phyloP scores from a whole-genome alignment of 805 yeast genomes.

The Myxozyma sirexii region DNA sequence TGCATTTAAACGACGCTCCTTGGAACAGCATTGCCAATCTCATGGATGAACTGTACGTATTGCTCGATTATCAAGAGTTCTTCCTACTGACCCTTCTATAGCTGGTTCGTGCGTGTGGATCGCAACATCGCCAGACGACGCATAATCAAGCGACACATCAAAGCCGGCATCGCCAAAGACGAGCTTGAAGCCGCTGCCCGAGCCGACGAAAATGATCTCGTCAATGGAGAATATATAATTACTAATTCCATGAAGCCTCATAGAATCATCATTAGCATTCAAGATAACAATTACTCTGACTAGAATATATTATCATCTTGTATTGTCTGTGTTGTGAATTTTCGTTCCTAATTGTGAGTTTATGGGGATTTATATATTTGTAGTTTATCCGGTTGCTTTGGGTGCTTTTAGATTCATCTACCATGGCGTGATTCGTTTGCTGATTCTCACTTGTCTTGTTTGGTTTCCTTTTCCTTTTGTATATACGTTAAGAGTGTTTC shows the following conservation, averaged over 20 bases:
- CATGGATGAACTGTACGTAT: slow-evolving; percentile 42
- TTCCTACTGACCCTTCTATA: not conserved
- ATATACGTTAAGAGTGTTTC: not conserved
- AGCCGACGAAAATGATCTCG: slow-evolving; percentile 55
- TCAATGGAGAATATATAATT: slow-evolving; percentile 57
- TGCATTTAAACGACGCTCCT: slow-evolving; percentile 58
- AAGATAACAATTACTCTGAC: slow-evolving; percentile 8
- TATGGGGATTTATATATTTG: not conserved
- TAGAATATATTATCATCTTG: not conserved
- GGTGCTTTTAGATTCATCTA: not conserved
- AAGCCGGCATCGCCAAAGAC: slow-evolving; percentile 44
- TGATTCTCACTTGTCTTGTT: not conserved
- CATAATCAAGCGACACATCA: slow-evolving; percentile 48
- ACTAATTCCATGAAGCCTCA: slow-evolving; percentile 38
- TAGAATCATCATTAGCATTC: slow-evolving; percentile 19
- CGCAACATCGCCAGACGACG: slow-evolving; percentile 49
- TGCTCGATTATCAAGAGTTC: not conserved
- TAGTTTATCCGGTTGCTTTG: not conserved
- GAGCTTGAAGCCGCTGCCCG: slow-evolving; percentile 44
- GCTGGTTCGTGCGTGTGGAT: slow-evolving; percentile 54
- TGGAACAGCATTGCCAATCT: slow-evolving; percentile 57
- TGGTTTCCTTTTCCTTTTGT: not conserved
- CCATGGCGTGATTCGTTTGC: slow-evolving; percentile 6
- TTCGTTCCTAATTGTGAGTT: not conserved
- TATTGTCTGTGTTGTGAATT: not conserved